Percentiles rank a stretch among this genome's conserved stretches.
Conservation (phyloP, 768 basidiomycete species). For the Leucosporidium creatinivorum region DNA sequence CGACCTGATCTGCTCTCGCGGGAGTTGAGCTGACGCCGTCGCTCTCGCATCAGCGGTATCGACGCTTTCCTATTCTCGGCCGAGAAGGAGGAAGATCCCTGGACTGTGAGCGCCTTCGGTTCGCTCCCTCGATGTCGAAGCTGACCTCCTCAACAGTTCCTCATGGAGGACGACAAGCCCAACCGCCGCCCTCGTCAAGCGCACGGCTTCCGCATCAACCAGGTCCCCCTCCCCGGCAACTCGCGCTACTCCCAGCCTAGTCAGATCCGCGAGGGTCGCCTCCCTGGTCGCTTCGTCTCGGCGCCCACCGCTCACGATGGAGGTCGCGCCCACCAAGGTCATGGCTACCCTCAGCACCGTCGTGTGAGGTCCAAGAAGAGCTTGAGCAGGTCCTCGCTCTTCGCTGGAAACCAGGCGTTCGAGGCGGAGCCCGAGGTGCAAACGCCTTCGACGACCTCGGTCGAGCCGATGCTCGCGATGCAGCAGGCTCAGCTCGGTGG, state of each 20-base stretch:
- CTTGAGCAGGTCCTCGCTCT: neutral
- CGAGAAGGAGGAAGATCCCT: constrained; percentile 11
- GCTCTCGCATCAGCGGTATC: constrained; percentile 10
- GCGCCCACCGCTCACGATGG: neutral
- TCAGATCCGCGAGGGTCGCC: neutral
- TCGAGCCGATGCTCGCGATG: neutral
- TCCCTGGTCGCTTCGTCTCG: constrained; percentile 1
- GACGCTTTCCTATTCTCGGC: constrained; percentile 18
- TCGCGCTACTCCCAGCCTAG: constrained; percentile 18
- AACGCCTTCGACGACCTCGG: neutral
- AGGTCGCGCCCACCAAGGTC: neutral
- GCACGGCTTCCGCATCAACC: neutral
- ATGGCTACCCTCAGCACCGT: too few relatives aligned
- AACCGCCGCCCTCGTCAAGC: neutral
- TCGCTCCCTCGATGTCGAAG: too few relatives aligned
- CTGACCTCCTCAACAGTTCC: neutral
- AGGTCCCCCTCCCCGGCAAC: constrained; percentile 28
- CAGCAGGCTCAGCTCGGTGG: neutral
- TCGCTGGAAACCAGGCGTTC: neutral
- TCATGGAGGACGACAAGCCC: neutral
- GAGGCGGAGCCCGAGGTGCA: neutral
- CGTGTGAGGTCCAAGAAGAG: neutral
- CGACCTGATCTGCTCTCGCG: too few relatives aligned
- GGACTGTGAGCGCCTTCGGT: neutral
- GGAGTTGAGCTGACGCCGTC: too few relatives aligned